Conservation (phyloP, 176 grass and related monocot genomes). For the Oropetium thomaeum region DNA sequence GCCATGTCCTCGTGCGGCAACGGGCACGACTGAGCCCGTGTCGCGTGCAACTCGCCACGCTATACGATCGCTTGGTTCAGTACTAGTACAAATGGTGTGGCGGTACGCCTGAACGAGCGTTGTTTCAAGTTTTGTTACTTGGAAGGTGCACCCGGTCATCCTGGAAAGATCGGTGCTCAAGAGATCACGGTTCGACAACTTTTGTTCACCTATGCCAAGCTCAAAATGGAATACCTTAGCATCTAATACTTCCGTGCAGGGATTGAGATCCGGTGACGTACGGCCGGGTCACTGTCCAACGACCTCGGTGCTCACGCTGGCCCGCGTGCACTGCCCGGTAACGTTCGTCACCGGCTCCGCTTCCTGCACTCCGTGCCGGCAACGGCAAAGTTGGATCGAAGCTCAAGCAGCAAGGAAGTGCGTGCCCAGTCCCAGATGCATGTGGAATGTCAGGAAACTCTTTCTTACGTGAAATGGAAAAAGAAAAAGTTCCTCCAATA, state of each 20-base stretch:
- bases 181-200: not conserved
- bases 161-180: not conserved
- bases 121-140: not conserved
- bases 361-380: not conserved
- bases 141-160: not conserved
- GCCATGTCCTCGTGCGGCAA: too few species aligned
- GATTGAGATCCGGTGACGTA: too few species aligned
- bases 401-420: constrained; percentile 5
- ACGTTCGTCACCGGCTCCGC: too few species aligned
- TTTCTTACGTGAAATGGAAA: not conserved
- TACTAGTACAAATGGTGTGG: too few species aligned
- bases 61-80: too few species aligned
- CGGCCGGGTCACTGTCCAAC: too few species aligned
- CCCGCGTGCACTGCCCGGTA: too few species aligned
- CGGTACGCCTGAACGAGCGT: not conserved
- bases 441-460: not conserved
- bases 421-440: not conserved
- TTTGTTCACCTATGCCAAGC: not conserved
- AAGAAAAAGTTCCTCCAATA: not conserved
- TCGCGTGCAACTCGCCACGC: too few species aligned
- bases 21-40: too few species aligned
- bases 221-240: not conserved
- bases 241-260: not conserved
- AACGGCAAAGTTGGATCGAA: not conserved
- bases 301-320: too few species aligned